phyloP scores from a whole-genome alignment of 169 alveolate genomes.

The Babesia bovis region DNA sequence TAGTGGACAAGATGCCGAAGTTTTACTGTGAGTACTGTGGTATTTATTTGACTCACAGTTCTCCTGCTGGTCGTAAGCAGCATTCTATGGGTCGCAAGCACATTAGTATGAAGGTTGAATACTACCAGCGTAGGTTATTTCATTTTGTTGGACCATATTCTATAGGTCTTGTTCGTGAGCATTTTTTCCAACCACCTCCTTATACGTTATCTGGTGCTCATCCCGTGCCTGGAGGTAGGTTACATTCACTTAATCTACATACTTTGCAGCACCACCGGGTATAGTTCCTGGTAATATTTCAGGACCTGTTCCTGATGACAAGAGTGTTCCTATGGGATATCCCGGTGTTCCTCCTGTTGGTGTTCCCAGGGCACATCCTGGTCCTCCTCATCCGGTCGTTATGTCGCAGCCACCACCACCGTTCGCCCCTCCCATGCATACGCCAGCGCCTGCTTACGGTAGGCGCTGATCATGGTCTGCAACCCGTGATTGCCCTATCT shows the following conservation, averaged over 20 bases:
- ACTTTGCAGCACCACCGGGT: slow-evolving; percentile 14
- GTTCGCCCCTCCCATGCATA: slow-evolving; percentile 51
- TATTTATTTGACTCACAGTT: slow-evolving; percentile 96
- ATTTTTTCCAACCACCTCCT: slow-evolving; percentile 67
- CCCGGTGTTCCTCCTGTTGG: background rate
- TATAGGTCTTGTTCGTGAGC: slow-evolving; percentile 59
- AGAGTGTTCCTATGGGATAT: slow-evolving; percentile 1
- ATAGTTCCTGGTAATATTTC: slow-evolving; percentile 19
- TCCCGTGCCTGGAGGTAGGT: slow-evolving; percentile 38
- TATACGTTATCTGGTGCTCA: slow-evolving; percentile 1
- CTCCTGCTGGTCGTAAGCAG: slow-evolving; percentile 98
- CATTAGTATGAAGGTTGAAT: slow-evolving; percentile 95
- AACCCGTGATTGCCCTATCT: too few species aligned
- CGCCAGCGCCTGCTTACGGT: slow-evolving; percentile 74
- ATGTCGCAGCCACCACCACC: slow-evolving; percentile 27
- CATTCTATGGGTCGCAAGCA: slow-evolving; percentile 98
- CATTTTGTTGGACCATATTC: background rate
- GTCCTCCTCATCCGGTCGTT: slow-evolving; percentile 11
- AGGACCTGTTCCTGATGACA: background rate
- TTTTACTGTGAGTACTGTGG: slow-evolving; percentile 99
- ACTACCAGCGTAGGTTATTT: slow-evolving; percentile 84
- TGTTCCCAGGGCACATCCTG: slow-evolving; percentile 4
- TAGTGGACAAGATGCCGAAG: slow-evolving; percentile 96
- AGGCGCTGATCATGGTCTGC: slow-evolving; percentile 82
- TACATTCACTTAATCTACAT: background rate